Evolutionary conservation across 176 grass and related monocot species (phyloP), one percentile per base, ranked within the genome.

Genomic region (Phyllostachys edulis): DNA sequence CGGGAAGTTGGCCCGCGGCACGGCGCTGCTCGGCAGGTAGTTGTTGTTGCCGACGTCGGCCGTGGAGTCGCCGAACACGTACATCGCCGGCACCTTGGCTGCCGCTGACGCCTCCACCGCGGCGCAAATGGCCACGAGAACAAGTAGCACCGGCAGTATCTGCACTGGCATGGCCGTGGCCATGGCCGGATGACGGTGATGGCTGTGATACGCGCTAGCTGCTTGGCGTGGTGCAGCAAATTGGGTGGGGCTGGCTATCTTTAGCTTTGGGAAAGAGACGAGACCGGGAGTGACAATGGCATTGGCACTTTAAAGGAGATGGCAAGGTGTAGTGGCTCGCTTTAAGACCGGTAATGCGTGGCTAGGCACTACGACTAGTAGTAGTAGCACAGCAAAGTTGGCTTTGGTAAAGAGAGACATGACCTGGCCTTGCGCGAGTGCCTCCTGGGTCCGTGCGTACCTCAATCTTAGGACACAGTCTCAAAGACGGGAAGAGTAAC

Each of bases 31-130:
- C 24, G 71, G 47, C 40, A 91, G 82, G 82, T 91, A 91, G 82
- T 91, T 91, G 82, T 88, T 91, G 78, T 64, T 91, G 72, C 90
- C 90, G 50, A 91, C 90, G 72, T 91, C 90, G 36, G 90, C 90
- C 76, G 86, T 91, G 2, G 90, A 91, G 86, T 91, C 90, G 13
- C 90, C 90, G 60, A 91, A 91, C 38, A 91, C 86, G 47, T 91
- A 91, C 64, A 90, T 61, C 51, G 89, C 89, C 68, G 89, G 84
- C 61, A 84, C 80, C 80, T 84, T 87, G 7, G 80, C 77, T 0
- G 16, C 21, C 0, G 16, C 76, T 4, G 20, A 11, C 0, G 16
- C 24, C 9, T 27, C 13, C 1, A 0, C 88, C n/a, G 5, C 18
- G 14, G 16, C 44, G 18, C 2, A 78, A 0, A 62, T 32, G 2